Evolutionary conservation across 2,329 filamentous ascomycete genomes (phyloP).

Genomic region (Diaporthe citriasiana): DNA sequence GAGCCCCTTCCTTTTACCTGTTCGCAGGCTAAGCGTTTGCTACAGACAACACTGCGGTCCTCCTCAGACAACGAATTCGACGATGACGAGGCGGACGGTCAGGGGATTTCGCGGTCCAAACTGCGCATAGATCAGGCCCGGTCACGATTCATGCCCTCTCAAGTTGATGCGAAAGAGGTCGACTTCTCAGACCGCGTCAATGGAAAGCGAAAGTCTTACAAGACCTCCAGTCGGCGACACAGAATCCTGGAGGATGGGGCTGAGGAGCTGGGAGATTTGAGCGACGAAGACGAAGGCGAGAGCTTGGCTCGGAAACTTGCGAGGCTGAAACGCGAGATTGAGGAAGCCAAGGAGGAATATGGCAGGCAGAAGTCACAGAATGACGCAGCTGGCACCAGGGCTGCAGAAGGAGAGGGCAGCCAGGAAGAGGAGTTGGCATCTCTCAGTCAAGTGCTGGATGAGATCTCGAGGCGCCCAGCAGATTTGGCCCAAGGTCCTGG

Average conservation of each 20-base stretch:
- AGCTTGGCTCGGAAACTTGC: slow-evolving; percentile 84
- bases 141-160: slow-evolving; percentile 80
- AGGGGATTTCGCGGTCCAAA: slow-evolving; percentile 81
- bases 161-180: slow-evolving; percentile 81
- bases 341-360: slow-evolving; percentile 77
- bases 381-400: slow-evolving; percentile 56
- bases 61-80: slow-evolving; percentile 74
- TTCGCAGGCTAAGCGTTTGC: slow-evolving; percentile 4
- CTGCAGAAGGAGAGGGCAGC: slow-evolving; percentile 55
- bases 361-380: slow-evolving; percentile 62
- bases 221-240: slow-evolving; percentile 77
- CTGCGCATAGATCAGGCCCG: slow-evolving; percentile 85
- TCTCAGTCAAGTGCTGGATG: slow-evolving; percentile 80
- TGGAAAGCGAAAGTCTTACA: slow-evolving; percentile 87
- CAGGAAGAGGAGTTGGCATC: slow-evolving; percentile 73
- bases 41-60: slow-evolving; percentile 70
- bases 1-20: neutral
- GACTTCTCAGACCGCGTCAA: slow-evolving; percentile 93
- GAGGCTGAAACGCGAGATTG: slow-evolving; percentile 84
- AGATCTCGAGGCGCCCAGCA: slow-evolving; percentile 63
- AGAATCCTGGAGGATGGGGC: slow-evolving; percentile 74
- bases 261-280: slow-evolving; percentile 79
- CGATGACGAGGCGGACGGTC: slow-evolving; percentile 71
- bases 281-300: slow-evolving; percentile 78
- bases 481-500: slow-evolving; percentile 48